Percentiles rank a stretch among this genome's conserved stretches.
Evolutionary conservation across 306 rosid genomes (phyloP).

Genomic region (Malus sylvestris): DNA sequence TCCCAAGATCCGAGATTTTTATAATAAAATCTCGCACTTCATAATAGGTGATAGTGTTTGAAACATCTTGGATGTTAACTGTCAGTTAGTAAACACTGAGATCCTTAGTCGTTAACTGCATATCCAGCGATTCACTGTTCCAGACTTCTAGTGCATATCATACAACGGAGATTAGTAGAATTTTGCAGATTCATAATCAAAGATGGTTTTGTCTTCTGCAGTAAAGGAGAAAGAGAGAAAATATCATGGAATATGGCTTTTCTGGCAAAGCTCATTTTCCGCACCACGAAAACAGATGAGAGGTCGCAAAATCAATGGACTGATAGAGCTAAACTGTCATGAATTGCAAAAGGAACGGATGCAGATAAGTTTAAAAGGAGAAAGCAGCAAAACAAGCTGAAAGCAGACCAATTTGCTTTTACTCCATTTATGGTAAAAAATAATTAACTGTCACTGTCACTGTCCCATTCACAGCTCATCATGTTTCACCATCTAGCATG

Average conservation of each 20-base stretch:
- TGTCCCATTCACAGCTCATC: constrained; percentile 20
- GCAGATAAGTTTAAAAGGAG: not conserved
- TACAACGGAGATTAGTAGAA: not conserved
- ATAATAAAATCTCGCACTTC: no score
- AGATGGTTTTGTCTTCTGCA: not conserved
- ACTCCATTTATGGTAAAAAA: not conserved
- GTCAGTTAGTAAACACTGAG: no score
- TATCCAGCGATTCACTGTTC: not conserved
- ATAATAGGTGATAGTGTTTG: no score
- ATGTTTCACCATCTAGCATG: constrained; percentile 17
- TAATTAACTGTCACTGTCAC: constrained; percentile 11
- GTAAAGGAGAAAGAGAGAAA: not conserved
- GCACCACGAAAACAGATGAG: not conserved
- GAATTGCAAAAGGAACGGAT: not conserved
- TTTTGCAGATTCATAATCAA: not conserved
- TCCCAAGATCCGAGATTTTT: no score
- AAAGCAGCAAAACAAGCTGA: not conserved
- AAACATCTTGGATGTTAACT: no score
- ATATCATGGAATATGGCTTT: not conserved
- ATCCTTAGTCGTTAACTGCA: not conserved
- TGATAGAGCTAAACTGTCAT: not conserved
- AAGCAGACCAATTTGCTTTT: not conserved
- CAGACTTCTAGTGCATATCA: not conserved
- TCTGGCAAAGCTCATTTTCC: not conserved
- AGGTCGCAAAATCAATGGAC: not conserved